Conservation (phyloP, 768 basidiomycete genomes). For the Tulasnella sp. region DNA sequence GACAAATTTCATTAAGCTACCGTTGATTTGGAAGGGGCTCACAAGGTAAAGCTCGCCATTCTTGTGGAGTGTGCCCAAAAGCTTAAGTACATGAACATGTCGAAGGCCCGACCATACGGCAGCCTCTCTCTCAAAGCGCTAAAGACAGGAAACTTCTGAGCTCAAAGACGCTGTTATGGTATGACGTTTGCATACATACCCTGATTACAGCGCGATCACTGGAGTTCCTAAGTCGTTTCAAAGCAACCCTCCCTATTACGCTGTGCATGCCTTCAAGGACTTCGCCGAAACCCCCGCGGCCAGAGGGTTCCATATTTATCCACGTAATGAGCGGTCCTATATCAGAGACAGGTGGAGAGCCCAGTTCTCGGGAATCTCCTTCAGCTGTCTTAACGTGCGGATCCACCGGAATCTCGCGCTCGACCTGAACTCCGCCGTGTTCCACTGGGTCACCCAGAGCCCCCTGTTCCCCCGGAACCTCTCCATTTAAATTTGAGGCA, state of each 20-base stretch:
- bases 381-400: not conserved
- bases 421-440: not conserved
- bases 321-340: not conserved
- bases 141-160: not conserved
- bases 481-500: not conserved
- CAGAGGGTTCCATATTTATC: not conserved
- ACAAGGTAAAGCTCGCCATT: not conserved
- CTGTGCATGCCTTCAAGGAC: not conserved
- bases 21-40: not conserved
- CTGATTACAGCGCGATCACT: not conserved
- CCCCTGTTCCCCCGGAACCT: not conserved
- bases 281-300: not conserved
- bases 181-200: not conserved
- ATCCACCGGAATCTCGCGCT: not conserved
- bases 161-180: not conserved
- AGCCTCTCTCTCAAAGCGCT: not conserved
- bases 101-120: not conserved
- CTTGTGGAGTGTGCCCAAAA: not conserved
- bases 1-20: not conserved
- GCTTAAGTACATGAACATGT: not conserved
- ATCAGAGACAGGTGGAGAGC: not conserved
- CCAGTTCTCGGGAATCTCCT: not conserved
- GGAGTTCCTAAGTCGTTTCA: not conserved
- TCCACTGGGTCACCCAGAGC: not conserved
- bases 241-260: not conserved